Evolutionary conservation across 1,139 yeast species (phyloP).

Genomic region (Magnusiomyces suaveolens): DNA sequence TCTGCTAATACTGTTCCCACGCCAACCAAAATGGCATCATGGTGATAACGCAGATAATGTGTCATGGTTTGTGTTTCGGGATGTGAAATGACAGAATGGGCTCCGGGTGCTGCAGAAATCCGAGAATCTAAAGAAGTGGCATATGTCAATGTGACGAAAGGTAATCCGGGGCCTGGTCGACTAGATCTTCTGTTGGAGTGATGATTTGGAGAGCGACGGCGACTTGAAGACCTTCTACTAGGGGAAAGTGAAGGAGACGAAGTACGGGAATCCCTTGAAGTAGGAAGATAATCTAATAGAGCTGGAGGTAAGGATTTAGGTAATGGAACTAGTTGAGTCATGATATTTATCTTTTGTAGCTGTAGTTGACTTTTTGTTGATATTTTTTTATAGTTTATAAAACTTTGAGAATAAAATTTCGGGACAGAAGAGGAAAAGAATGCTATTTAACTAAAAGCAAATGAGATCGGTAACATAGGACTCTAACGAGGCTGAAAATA

Average conservation of each 20-base stretch:
- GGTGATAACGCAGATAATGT: constrained; percentile 68
- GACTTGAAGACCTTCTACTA: neutral
- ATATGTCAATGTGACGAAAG: constrained; percentile 69
- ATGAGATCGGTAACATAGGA: too few relatives aligned
- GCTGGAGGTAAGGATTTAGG: constrained; percentile 22
- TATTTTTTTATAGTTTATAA: too few relatives aligned
- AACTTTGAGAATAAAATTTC: too few relatives aligned
- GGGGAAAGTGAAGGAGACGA: neutral
- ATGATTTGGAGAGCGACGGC: neutral
- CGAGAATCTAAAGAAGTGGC: constrained; percentile 84
- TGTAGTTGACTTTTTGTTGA: too few relatives aligned
- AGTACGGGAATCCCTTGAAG: neutral
- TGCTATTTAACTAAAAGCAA: too few relatives aligned
- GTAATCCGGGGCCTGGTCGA: constrained; percentile 28
- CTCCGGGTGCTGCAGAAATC: constrained; percentile 66
- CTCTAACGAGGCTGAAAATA: too few relatives aligned
- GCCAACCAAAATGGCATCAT: constrained; percentile 79
- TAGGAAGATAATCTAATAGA: constrained; percentile 36
- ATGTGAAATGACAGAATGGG: constrained; percentile 72
- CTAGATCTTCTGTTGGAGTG: neutral
- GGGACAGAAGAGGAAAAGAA: too few relatives aligned
- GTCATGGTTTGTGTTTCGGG: constrained; percentile 92
- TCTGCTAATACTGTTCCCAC: constrained; percentile 73
- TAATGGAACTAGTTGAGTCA: constrained; percentile 30
- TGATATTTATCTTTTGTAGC: constrained; percentile 7